phyloP scores from a whole-genome alignment of 192 early-diverging fungal genomes.

The Gigaspora rosea region DNA sequence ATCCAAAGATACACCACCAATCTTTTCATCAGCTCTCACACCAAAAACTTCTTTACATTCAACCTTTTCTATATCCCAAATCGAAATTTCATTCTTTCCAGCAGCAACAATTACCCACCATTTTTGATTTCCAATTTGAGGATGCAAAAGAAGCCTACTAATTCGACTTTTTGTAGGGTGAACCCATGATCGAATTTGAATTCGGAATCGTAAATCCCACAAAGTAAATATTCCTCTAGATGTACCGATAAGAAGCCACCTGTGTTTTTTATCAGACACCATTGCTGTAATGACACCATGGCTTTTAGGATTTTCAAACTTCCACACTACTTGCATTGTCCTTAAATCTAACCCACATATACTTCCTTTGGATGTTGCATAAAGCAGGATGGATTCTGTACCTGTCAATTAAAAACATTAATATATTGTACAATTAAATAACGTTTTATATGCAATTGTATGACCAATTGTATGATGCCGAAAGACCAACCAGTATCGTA shows the following conservation, averaged over 20 bases:
- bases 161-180: slow-evolving; percentile 72
- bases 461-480: not conserved
- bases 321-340: slow-evolving; percentile 70
- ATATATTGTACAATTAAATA: not conserved
- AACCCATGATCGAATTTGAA: slow-evolving; percentile 70
- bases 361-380: slow-evolving; percentile 69
- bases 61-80: slow-evolving; percentile 78
- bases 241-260: slow-evolving; percentile 75
- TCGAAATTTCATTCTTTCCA: slow-evolving; percentile 72
- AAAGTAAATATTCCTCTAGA: slow-evolving; percentile 74
- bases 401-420: slow-evolving; percentile 21
- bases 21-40: slow-evolving; percentile 53
- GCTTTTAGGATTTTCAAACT: slow-evolving; percentile 53
- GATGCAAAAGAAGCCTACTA: slow-evolving; percentile 53
- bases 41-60: slow-evolving; percentile 75
- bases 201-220: slow-evolving; percentile 77
- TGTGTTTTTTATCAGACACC: slow-evolving; percentile 57
- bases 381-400: slow-evolving; percentile 64
- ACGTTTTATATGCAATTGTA: too few species aligned
- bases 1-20: slow-evolving; percentile 43
- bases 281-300: slow-evolving; percentile 71
- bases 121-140: slow-evolving; percentile 43
- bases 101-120: slow-evolving; percentile 62
- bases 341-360: slow-evolving; percentile 74
- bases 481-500: slow-evolving; percentile 60